Conservation (phyloP, 2,329 filamentous ascomycete species). For the Ophiosphaerella narmari region DNA sequence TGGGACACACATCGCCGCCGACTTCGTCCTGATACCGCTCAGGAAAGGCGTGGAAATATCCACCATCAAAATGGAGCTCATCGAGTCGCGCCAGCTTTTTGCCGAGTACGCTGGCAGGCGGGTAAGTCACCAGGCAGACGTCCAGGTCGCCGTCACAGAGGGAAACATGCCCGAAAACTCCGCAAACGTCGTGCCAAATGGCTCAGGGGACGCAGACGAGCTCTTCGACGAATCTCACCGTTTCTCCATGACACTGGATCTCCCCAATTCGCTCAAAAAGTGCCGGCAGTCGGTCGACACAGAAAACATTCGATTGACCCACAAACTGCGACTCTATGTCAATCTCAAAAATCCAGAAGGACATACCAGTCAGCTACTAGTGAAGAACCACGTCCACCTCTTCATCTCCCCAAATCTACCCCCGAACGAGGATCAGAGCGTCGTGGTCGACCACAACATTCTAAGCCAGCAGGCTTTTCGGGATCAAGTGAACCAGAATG, state of each 20-base stretch:
- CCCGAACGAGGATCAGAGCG: constrained; percentile 82
- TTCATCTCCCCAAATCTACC: constrained; percentile 95
- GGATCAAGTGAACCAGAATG: constrained; percentile 65
- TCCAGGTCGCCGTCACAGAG: constrained; percentile 40
- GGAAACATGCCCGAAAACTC: constrained; percentile 43
- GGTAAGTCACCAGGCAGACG: constrained; percentile 36
- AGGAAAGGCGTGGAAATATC: constrained; percentile 87
- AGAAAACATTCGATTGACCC: constrained; percentile 86
- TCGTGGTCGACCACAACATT: constrained; percentile 53
- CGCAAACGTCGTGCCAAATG: constrained; percentile 32
- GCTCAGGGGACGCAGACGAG: constrained; percentile 43
- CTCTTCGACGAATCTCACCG: constrained; percentile 62
- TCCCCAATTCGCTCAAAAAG: constrained; percentile 79
- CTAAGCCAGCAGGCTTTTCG: constrained; percentile 51
- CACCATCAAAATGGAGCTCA: constrained; percentile 77
- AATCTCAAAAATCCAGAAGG: constrained; percentile 94
- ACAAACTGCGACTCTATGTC: constrained; percentile 90
- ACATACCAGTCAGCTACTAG: constrained; percentile 89
- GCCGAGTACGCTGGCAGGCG: constrained; percentile 51
- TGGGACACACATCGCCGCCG: constrained; percentile 80
- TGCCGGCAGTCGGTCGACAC: constrained; percentile 91
- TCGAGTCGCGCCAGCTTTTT: constrained; percentile 61
- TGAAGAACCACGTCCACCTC: constrained; percentile 86
- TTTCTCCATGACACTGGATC: constrained; percentile 63
- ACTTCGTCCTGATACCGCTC: constrained; percentile 85